These are phyloP conservation scores for Aethionema arabicum DNA, from an alignment of 345 rosid species.

Conservation along the genomic window DNA sequence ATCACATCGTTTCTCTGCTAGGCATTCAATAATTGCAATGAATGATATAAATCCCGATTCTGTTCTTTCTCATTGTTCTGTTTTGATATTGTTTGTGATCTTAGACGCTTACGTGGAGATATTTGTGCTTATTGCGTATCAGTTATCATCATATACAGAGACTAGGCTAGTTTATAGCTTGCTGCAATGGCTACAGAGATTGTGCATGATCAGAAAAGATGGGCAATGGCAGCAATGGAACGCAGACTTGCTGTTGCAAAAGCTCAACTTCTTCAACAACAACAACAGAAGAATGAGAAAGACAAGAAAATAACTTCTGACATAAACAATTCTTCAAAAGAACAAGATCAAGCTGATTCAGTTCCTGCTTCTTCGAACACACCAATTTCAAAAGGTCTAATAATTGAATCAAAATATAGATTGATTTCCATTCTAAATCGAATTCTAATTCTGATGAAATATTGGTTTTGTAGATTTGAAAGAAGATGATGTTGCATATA, in stretches of 20 bases:
- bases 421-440: background rate
- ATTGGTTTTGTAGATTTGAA: conserved; percentile 44
- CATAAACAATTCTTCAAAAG: conserved; percentile 22
- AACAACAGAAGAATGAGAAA: conserved; percentile 44
- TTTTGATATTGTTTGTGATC: no score
- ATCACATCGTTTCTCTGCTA: no score
- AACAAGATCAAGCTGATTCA: conserved; percentile 27
- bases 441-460: background rate
- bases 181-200: conserved; percentile 23
- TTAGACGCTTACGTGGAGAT: no score
- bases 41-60: no score
- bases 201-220: conserved; percentile 45
- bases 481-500: conserved; percentile 50
- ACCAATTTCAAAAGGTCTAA: conserved; percentile 40
- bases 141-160: conserved; percentile 5
- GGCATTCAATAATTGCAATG: no score
- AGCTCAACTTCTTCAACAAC: conserved; percentile 57
- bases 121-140: background rate
- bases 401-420: background rate
- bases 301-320: conserved; percentile 24
- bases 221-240: conserved; percentile 59
- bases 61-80: no score
- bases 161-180: conserved; percentile 14
- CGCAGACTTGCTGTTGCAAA: conserved; percentile 53
- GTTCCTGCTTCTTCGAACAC: conserved; percentile 27